Base-by-base conservation (phyloP, 1,284 basidiomycete species). In the Austroboletus niveus region DNA sequence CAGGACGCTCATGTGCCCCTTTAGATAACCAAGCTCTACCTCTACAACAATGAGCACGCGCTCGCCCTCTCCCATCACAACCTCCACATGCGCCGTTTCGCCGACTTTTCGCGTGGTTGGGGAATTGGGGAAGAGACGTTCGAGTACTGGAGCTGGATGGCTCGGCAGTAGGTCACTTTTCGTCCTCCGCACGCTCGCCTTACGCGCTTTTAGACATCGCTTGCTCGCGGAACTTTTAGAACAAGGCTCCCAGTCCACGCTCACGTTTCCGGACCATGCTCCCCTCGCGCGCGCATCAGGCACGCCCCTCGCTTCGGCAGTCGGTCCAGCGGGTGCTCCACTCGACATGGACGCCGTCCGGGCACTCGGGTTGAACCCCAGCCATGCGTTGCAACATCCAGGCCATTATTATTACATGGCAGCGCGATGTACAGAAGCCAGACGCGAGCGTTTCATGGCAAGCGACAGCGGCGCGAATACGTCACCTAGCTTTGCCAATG, bases 111-210 rank as follows among this genome's bases (percentile, higher is more conserved):
- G 9, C 78, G 89, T 8, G 89, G 90, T 0, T 98, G 96, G 96
- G 93, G 92, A 4, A 98, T 98, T 49, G 94, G 94, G n/a, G 92
- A 94, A 61, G 89, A 94, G 61, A 97, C 92, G 0, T 97, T 91
- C 60, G 97, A 98, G 68, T 98, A 87, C 65, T 98, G 96, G 96
- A 90, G 88, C 59, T 99, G 95, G 96, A 78, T 94, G 47, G 89
- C 91, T 8, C 79, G 94, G 63, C 94, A 98, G 89, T 93, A 60
- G 56, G 87, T 78, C 46, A 6, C 14, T n/a, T 15, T 24, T 8
- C 10, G 7, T 41, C 8, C 27, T 39, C 17, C 29, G 6, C 1
- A 7, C 34, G 1, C 3, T 40, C 2, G 7, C 27, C 43, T 53
- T 9, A 53, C 8, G 8, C 20, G 42, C 14, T 44, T 24, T 35